These are phyloP conservation scores for Neoascochyta sp. DNA, from an alignment of 2,329 filamentous ascomycete genomes.

Conservation along the genomic window DNA sequence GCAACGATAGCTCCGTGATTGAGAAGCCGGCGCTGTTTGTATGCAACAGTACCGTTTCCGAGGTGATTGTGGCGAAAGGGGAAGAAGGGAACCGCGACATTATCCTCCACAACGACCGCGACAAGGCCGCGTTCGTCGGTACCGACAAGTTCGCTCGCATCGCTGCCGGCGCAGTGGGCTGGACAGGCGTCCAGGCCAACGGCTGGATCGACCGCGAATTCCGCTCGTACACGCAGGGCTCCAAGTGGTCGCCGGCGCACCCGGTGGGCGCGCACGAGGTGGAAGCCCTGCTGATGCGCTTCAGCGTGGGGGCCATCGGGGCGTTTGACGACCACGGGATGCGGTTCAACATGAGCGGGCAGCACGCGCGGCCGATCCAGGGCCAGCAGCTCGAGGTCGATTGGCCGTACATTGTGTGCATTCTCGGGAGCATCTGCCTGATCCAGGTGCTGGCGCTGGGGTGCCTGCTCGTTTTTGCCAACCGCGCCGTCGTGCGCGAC, in stretches of 20 bases:
- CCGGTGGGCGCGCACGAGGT: conserved; percentile 10
- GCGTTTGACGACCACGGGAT: conserved; percentile 29
- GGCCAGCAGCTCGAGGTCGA: conserved; percentile 25
- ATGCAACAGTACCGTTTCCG: conserved; percentile 24
- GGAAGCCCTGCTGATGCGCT: conserved; percentile 18
- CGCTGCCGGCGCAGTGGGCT: conserved; percentile 30
- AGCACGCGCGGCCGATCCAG: conserved; percentile 14
- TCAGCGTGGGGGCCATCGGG: conserved; percentile 25
- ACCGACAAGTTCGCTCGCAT: conserved; percentile 27
- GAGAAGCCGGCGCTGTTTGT: conserved; percentile 19
- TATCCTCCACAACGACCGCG: conserved; percentile 7
- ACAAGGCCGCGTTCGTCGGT: conserved; percentile 20
- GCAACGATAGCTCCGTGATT: conserved; percentile 6
- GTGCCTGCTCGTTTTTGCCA: conserved; percentile 19
- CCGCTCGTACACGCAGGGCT: conserved; percentile 16
- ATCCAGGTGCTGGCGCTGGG: conserved; percentile 24
- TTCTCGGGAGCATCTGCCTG: conserved; percentile 20
- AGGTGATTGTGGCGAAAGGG: conserved; percentile 7
- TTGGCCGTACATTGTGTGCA: conserved; percentile 21
- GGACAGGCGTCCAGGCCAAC: conserved; percentile 24
- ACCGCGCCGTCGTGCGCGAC: conserved; percentile 27
- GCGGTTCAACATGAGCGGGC: conserved; percentile 15
- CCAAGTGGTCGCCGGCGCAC: conserved; percentile 19
- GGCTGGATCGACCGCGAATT: conserved; percentile 14
- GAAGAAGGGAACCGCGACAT: conserved; percentile 19